Evolutionary conservation across 345 rosid genomes (phyloP).

Genomic region (Gossypium longicalyx): DNA sequence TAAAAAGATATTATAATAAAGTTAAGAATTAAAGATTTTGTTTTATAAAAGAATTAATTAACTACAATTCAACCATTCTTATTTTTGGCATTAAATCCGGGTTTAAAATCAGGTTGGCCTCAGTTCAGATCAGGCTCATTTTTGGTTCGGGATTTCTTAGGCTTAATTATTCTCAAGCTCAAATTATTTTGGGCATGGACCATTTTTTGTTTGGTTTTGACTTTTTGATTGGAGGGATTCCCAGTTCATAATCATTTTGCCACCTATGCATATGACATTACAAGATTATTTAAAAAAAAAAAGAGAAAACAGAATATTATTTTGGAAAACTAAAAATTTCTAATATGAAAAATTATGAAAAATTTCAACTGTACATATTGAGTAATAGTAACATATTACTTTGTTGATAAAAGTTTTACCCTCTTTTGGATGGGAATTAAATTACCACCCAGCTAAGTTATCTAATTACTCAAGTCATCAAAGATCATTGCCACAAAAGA

Average conservation of each 20-base stretch:
- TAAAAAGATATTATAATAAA: no score
- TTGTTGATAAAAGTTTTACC: background rate
- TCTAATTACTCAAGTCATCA: background rate
- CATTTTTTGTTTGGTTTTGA: background rate
- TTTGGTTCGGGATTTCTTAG: background rate
- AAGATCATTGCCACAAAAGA: background rate
- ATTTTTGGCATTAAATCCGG: background rate
- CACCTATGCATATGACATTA: background rate
- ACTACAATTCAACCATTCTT: background rate
- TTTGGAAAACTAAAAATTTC: background rate
- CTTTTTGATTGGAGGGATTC: background rate
- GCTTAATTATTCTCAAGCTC: background rate
- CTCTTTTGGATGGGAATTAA: background rate
- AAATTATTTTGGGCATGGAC: background rate
- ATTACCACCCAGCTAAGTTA: background rate
- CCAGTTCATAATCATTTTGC: background rate
- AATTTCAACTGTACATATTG: background rate
- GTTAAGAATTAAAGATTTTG: background rate
- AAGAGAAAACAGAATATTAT: background rate
- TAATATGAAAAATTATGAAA: background rate
- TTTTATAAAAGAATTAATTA: no score
- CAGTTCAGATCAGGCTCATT: background rate
- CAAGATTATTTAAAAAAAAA: background rate
- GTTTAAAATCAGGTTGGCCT: background rate
- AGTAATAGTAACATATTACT: background rate